Percentiles rank a stretch among this genome's conserved stretches.
These are phyloP conservation scores for Magnolia officinalis DNA, from an alignment of 164 flowering plant species.

Conservation along the genomic window DNA sequence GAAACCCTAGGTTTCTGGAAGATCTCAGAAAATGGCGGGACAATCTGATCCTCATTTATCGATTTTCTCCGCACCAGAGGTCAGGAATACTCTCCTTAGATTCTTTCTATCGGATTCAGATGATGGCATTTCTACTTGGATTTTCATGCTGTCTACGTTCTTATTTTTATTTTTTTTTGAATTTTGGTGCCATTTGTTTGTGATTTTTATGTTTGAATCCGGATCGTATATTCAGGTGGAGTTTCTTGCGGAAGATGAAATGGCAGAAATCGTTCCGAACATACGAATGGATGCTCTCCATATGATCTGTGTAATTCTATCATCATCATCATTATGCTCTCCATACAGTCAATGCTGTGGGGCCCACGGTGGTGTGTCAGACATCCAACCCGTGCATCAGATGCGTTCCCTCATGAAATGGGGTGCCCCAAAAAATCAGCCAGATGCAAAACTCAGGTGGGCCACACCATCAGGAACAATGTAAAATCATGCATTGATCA, in stretches of 20 bases:
- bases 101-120: not conserved
- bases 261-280: conserved; percentile 72
- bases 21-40: conserved; percentile 50
- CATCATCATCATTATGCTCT: not conserved
- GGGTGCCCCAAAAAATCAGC: not conserved
- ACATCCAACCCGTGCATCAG: not conserved
- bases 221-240: conserved; percentile 46
- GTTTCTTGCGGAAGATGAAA: conserved; percentile 82
- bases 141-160: not conserved
- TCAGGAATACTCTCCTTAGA: conserved; percentile 5
- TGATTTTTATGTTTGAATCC: not conserved
- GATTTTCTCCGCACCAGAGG: conserved; percentile 70
- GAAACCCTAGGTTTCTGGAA: not conserved
- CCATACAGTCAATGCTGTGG: not conserved
- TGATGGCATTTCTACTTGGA: no score
- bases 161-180: not conserved
- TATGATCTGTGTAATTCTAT: conserved; percentile 28
- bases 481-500: no score
- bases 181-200: not conserved
- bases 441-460: not conserved
- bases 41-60: conserved; percentile 62
- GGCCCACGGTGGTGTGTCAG: not conserved
- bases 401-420: not conserved
- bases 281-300: conserved; percentile 64
- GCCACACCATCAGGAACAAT: no score